Base-by-base conservation (phyloP, 257 asterid species). In the Thymus quinquecostatus region DNA sequence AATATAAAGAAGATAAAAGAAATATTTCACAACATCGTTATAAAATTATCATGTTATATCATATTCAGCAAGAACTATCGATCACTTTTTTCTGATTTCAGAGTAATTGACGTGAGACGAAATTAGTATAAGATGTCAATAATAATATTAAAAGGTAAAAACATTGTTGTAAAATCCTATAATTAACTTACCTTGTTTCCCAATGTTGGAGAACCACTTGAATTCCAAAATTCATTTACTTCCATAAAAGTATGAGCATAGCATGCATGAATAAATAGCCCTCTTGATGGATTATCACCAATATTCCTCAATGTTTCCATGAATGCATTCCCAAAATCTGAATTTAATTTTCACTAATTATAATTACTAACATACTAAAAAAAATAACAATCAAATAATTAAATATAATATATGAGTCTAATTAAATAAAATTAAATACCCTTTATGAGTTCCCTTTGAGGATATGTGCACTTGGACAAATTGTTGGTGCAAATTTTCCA, bases 281-380 rank as follows among this genome's bases (percentile, higher is more conserved):
- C 71, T 33, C 71, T n/a, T 21, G 21, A 21, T 21, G 21, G 21
- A 21, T 21, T 21, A 21, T 21, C 21, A 21, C 21, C 21, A 21
- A 64, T 45, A 27, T 64, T 48, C 40, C 27, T 30, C 57, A 51
- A 51, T 2, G 49, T 54, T 51, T 51, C 63, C 2, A 21, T 12
- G 29, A 67, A 67, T 34, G 71, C 61, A 8, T n/a, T 32, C 21
- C 61, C 21, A 66, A 66, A 66, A 50, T 51, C 71, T 66, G 60
- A n/a, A 49, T 29, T 65, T 13, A 5, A 49, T 12, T 33, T 66
- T 66, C 28, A 13, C 32, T 64, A 48, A 27, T 45, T 41, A 44
- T 30, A 12, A 30, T 27, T 9, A 29, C 2, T 11, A 27, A 29
- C 30, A n/a, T 30, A 10, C 21, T 21, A 21, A 21, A 21, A 21